Conservation (phyloP, 192 early-diverging fungal species). For the Linnemannia exigua region DNA sequence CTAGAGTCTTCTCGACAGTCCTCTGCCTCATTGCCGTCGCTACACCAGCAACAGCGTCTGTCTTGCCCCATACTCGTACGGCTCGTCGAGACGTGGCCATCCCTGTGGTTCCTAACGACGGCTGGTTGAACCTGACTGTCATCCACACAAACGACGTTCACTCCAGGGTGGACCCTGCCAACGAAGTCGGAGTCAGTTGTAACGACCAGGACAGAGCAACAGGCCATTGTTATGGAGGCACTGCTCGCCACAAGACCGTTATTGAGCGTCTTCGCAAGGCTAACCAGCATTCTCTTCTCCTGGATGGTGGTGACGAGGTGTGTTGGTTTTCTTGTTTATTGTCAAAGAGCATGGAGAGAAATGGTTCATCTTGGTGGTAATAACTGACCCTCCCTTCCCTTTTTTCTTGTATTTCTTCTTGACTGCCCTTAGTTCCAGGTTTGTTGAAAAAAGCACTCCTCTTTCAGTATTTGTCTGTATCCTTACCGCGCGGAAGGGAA, state of each 20-base stretch:
- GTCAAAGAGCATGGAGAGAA: too few species aligned
- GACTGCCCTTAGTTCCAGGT: slow-evolving; percentile 27
- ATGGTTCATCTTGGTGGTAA: too few species aligned
- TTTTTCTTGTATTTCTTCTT: background rate
- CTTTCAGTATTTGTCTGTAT: background rate
- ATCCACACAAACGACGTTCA: slow-evolving; percentile 63
- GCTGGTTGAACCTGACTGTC: slow-evolving; percentile 55
- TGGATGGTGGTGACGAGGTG: slow-evolving; percentile 84
- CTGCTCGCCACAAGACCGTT: slow-evolving; percentile 71
- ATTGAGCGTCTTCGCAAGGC: slow-evolving; percentile 67
- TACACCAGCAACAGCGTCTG: background rate
- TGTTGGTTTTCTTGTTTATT: background rate
- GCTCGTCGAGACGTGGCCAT: background rate
- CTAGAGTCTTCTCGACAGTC: background rate
- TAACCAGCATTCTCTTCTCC: slow-evolving; percentile 66
- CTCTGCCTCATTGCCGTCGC: background rate
- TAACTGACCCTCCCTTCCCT: background rate
- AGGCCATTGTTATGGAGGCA: slow-evolving; percentile 67
- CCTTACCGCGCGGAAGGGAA: background rate
- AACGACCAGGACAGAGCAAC: slow-evolving; percentile 32
- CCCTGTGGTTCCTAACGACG: slow-evolving; percentile 13
- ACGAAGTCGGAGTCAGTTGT: slow-evolving; percentile 50
- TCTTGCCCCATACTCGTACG: background rate
- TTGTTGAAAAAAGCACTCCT: background rate
- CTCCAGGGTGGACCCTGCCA: slow-evolving; percentile 53